A percentile compares a stretch with the other conserved stretches of the same genome.
Evolutionary conservation across 352 stramenopile species (phyloP).

Genomic region (Peronosclerospora sorghi): DNA sequence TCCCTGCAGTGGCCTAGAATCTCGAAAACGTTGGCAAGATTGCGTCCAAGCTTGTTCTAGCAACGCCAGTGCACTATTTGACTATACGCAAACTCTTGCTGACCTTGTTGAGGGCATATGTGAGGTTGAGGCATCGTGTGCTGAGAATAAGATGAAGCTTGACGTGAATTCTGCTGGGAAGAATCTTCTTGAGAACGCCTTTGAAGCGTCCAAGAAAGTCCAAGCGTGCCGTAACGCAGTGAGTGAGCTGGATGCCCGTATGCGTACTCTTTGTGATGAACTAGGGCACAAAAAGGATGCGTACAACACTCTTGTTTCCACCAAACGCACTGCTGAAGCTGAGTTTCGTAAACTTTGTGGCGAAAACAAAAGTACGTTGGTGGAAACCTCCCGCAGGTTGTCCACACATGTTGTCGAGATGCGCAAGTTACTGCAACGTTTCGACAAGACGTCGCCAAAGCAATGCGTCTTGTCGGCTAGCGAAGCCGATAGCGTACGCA

Average conservation of each 20-base stretch:
- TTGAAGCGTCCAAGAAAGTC: slow-evolving; percentile 6
- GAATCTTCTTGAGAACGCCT: slow-evolving; percentile 18
- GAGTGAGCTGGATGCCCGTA: slow-evolving; percentile 2
- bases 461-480: slow-evolving; percentile 4
- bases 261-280: slow-evolving; percentile 15
- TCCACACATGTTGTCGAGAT: slow-evolving; percentile 15
- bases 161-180: slow-evolving; percentile 35
- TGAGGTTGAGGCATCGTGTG: slow-evolving; percentile 34
- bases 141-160: slow-evolving; percentile 14
- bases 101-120: slow-evolving; percentile 46
- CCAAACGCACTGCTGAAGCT: slow-evolving; percentile 5
- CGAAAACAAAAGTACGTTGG: slow-evolving; percentile 8
- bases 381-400: slow-evolving; percentile 8
- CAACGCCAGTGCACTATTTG: slow-evolving; percentile 25
- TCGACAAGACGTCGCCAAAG: slow-evolving; percentile 27
- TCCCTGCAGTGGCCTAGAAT: background rate
- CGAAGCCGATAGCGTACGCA: background rate
- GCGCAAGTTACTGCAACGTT: slow-evolving; percentile 23
- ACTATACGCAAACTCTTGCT: slow-evolving; percentile 22
- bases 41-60: slow-evolving; percentile 28
- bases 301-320: slow-evolving; percentile 5
- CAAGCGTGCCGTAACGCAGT: slow-evolving; percentile 3
- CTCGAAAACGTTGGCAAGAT: slow-evolving; percentile 17
- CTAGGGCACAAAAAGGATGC: slow-evolving; percentile 4
- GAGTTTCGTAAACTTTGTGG: slow-evolving; percentile 7